phyloP scores from a whole-genome alignment of 176 grass and related monocot species.

The Metroxylon sagu region DNA sequence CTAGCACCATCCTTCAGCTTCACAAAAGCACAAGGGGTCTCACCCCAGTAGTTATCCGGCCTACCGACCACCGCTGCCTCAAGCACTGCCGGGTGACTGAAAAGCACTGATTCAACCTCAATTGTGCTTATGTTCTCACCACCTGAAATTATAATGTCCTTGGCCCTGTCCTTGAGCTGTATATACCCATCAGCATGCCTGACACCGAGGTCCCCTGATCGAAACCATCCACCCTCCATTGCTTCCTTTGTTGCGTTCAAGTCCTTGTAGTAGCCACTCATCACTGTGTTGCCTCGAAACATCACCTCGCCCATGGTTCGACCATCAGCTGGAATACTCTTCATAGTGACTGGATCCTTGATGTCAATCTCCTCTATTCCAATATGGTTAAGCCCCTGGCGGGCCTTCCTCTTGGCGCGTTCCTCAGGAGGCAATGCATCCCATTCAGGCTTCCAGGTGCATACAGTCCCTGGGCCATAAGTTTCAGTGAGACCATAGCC shows the following conservation, averaged over 20 bases:
- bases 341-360: conserved; percentile 36
- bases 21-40: conserved; percentile 43
- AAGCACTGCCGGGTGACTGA: conserved; percentile 34
- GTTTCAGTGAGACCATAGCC: conserved; percentile 44
- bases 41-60: conserved; percentile 27
- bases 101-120: conserved; percentile 41
- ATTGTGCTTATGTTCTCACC: conserved; percentile 51
- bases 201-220: conserved; percentile 38
- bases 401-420: conserved; percentile 30
- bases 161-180: conserved; percentile 45
- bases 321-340: conserved; percentile 30
- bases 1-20: conserved; percentile 16
- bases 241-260: conserved; percentile 21
- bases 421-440: conserved; percentile 25
- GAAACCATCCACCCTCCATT: conserved; percentile 42
- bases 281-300: conserved; percentile 48
- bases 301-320: conserved; percentile 38
- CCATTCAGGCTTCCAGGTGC: conserved; percentile 51
- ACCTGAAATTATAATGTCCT: conserved; percentile 41
- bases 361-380: conserved; percentile 26
- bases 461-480: conserved; percentile 27
- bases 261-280: conserved; percentile 41
- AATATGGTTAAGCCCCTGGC: conserved; percentile 36
- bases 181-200: conserved; percentile 40
- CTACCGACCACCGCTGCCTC: conserved; percentile 39